These are phyloP conservation scores for Gastrodia elata DNA, from an alignment of 106 monocot genomes.

Conservation along the genomic window DNA sequence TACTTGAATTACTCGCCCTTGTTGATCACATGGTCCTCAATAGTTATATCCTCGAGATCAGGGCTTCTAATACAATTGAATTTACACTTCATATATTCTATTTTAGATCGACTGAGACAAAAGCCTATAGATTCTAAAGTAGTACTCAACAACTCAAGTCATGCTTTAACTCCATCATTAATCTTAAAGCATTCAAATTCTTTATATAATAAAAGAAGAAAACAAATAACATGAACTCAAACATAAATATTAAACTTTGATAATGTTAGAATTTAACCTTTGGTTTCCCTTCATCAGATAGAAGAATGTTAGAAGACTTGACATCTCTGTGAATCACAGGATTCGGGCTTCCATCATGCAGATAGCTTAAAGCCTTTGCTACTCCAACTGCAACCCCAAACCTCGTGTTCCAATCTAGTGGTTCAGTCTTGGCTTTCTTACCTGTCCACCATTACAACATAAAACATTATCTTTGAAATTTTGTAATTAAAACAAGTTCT, in stretches of 20 bases:
- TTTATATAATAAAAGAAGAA: too few species aligned
- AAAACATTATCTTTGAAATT: neutral
- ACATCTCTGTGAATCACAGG: slow-evolving; percentile 83
- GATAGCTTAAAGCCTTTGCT: slow-evolving; percentile 54
- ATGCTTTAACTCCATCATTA: too few species aligned
- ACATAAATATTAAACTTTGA: neutral
- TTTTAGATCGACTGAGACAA: too few species aligned
- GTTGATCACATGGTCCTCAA: too few species aligned
- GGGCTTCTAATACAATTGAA: too few species aligned
- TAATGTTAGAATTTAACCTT: slow-evolving; percentile 20
- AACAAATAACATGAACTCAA: too few species aligned
- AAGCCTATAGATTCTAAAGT: too few species aligned
- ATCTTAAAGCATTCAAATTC: too few species aligned
- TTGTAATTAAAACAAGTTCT: neutral
- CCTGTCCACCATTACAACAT: slow-evolving; percentile 21
- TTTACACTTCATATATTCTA: too few species aligned
- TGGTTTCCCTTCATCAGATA: slow-evolving; percentile 55
- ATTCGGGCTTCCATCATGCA: slow-evolving; percentile 36
- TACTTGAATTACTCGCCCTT: too few species aligned
- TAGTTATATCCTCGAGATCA: too few species aligned
- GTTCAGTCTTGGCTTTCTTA: slow-evolving; percentile 20
- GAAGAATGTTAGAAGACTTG: slow-evolving; percentile 92
- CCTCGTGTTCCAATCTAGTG: slow-evolving; percentile 58
- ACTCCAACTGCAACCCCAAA: slow-evolving; percentile 56
- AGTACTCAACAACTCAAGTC: too few species aligned